Evolutionary conservation across 768 basidiomycete species (phyloP).

Genomic region (Leucogyrophana mollusca): DNA sequence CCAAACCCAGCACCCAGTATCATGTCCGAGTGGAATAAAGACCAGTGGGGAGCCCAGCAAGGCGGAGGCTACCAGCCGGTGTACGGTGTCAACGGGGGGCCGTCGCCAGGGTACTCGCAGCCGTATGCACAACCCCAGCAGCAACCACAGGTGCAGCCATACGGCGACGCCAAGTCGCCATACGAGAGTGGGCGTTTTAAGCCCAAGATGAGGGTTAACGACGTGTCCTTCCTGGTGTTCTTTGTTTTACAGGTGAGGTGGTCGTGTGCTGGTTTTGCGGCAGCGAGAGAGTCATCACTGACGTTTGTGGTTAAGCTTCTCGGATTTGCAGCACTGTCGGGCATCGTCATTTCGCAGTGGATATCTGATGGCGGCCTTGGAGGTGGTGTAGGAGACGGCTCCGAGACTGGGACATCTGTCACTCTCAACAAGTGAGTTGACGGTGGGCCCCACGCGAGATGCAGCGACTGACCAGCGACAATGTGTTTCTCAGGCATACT

Average conservation of each 20-base stretch:
- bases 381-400: constrained; percentile 61
- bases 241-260: constrained; percentile 65
- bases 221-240: constrained; percentile 66
- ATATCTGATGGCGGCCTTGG: constrained; percentile 63
- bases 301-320: constrained; percentile 54
- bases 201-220: constrained; percentile 68
- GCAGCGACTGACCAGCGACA: neutral
- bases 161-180: constrained; percentile 45
- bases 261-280: neutral
- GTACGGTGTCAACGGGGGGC: constrained; percentile 4
- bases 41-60: constrained; percentile 18
- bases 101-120: constrained; percentile 19
- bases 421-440: constrained; percentile 63
- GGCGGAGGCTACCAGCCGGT: constrained; percentile 8
- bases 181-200: constrained; percentile 64
- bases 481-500: constrained; percentile 51
- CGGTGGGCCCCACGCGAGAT: neutral
- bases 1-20: neutral
- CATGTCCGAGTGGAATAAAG: constrained; percentile 17
- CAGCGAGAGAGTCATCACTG: too few species aligned
- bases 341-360: constrained; percentile 62
- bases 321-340: constrained; percentile 69
- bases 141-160: constrained; percentile 19
- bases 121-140: constrained; percentile 25
- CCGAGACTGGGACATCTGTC: constrained; percentile 49